Percentiles rank a stretch among this genome's conserved stretches.
phyloP scores from a whole-genome alignment of 495 filamentous ascomycete species.

The Apodospora peruviana region DNA sequence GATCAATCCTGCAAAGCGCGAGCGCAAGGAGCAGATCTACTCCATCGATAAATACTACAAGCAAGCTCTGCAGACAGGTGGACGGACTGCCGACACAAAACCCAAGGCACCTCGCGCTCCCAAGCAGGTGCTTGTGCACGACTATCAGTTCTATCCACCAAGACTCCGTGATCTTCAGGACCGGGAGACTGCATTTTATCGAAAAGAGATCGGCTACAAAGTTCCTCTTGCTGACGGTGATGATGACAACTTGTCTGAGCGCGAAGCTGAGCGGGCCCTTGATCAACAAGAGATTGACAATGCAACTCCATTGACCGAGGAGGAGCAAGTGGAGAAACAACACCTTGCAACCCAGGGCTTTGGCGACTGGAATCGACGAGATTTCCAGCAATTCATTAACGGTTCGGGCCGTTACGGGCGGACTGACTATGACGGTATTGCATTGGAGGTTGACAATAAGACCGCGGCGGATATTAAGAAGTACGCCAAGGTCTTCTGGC shows the following conservation, averaged over 20 bases:
- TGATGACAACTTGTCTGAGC: slow-evolving; percentile 75
- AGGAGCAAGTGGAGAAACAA: slow-evolving; percentile 81
- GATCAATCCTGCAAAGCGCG: slow-evolving; percentile 98
- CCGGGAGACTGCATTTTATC: slow-evolving; percentile 90
- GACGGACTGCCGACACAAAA: slow-evolving; percentile 79
- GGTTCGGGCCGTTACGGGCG: slow-evolving; percentile 89
- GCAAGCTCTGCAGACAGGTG: slow-evolving; percentile 79
- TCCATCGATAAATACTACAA: slow-evolving; percentile 99
- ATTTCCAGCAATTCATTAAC: slow-evolving; percentile 97
- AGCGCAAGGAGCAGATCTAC: slow-evolving; percentile 96
- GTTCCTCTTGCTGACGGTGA: slow-evolving; percentile 76
- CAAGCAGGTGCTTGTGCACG: slow-evolving; percentile 85
- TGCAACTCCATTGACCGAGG: slow-evolving; percentile 80
- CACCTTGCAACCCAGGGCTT: slow-evolving; percentile 79
- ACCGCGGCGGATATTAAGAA: slow-evolving; percentile 74
- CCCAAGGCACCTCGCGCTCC: slow-evolving; percentile 94
- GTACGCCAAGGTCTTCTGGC: slow-evolving; percentile 94
- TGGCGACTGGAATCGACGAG: slow-evolving; percentile 87
- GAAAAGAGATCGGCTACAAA: slow-evolving; percentile 93
- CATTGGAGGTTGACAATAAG: slow-evolving; percentile 89
- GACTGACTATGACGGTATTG: slow-evolving; percentile 73
- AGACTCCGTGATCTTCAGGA: slow-evolving; percentile 84
- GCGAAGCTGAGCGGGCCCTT: slow-evolving; percentile 79
- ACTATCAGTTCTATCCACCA: slow-evolving; percentile 94
- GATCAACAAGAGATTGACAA: slow-evolving; percentile 93